phyloP scores from a whole-genome alignment of 495 filamentous ascomycete species.

The Lophiostoma macrostomum region DNA sequence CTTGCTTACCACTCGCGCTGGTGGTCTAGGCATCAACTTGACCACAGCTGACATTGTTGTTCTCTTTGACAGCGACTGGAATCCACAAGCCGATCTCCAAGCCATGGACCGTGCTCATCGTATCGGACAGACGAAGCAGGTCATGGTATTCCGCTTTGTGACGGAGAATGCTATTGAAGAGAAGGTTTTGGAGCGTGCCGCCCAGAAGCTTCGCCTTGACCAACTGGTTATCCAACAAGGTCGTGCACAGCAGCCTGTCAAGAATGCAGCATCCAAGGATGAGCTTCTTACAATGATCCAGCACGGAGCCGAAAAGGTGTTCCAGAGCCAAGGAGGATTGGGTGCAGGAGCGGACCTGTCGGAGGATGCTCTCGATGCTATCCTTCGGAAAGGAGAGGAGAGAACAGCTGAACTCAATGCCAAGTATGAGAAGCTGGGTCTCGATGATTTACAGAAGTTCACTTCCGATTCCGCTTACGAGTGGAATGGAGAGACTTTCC shows the following conservation, averaged over 20 bases:
- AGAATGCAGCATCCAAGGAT: constrained; percentile 87
- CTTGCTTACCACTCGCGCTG: constrained; percentile 92
- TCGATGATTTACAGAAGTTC: constrained; percentile 98
- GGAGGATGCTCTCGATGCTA: constrained; percentile 86
- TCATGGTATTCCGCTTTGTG: constrained; percentile 91
- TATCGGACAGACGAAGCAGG: constrained; percentile 98
- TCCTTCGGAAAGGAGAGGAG: constrained; percentile 82
- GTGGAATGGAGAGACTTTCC: constrained; percentile 97
- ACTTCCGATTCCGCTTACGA: constrained; percentile 95
- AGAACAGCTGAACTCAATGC: constrained; percentile 85
- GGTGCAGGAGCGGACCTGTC: constrained; percentile 61
- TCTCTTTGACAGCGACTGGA: constrained; percentile 99
- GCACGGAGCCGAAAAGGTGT: constrained; percentile 92
- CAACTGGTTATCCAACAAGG: constrained; percentile 99
- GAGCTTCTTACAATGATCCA: constrained; percentile 98
- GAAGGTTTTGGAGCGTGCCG: constrained; percentile 94
- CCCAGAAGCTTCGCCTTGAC: constrained; percentile 94
- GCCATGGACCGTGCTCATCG: constrained; percentile 98
- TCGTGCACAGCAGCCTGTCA: constrained; percentile 84
- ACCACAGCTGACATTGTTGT: constrained; percentile 95
- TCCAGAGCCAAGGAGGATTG: constrained; percentile 62
- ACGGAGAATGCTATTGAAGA: constrained; percentile 98
- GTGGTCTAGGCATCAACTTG: constrained; percentile 97
- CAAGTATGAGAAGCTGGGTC: constrained; percentile 94
- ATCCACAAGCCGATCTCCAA: constrained; percentile 96